phyloP scores from a whole-genome alignment of 148 eudicot genomes.

The Spergularia marina region DNA sequence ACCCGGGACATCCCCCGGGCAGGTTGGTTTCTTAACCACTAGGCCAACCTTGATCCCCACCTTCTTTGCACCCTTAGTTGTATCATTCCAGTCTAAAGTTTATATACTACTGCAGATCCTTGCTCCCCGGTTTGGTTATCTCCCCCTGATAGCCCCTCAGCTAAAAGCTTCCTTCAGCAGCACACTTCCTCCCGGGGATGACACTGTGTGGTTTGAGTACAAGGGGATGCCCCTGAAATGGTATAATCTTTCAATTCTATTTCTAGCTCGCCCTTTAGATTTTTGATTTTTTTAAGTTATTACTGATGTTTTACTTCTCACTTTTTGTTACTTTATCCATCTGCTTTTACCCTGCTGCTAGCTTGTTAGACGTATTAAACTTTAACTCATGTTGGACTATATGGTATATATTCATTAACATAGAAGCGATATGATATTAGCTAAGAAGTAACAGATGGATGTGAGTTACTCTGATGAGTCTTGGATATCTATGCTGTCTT shows the following conservation, averaged over 20 bases:
- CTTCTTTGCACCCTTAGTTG: not conserved
- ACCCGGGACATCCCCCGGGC: too few relatives aligned
- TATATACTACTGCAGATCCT: slow-evolving; percentile 51
- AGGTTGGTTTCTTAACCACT: too few relatives aligned
- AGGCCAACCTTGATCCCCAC: not conserved
- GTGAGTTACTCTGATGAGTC: not conserved
- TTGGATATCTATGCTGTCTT: not conserved
- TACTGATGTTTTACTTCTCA: not conserved
- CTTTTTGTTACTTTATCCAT: not conserved
- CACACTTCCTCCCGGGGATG: slow-evolving; percentile 93
- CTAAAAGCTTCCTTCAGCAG: slow-evolving; percentile 76
- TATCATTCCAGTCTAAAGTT: slow-evolving; percentile 6
- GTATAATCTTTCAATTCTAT: slow-evolving; percentile 32
- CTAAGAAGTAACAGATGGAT: not conserved
- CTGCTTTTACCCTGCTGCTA: not conserved
- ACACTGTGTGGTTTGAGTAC: slow-evolving; percentile 95
- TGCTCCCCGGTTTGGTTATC: slow-evolving; percentile 90
- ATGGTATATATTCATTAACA: not conserved
- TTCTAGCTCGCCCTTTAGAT: not conserved
- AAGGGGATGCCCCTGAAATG: slow-evolving; percentile 88
- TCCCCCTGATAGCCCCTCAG: slow-evolving; percentile 69
- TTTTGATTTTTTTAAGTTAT: not conserved
- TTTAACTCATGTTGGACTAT: not conserved
- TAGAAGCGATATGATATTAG: not conserved
- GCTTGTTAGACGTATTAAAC: not conserved